Evolutionary conservation across 2,329 filamentous ascomycete genomes (phyloP).

Genomic region (Fusarium sp.): DNA sequence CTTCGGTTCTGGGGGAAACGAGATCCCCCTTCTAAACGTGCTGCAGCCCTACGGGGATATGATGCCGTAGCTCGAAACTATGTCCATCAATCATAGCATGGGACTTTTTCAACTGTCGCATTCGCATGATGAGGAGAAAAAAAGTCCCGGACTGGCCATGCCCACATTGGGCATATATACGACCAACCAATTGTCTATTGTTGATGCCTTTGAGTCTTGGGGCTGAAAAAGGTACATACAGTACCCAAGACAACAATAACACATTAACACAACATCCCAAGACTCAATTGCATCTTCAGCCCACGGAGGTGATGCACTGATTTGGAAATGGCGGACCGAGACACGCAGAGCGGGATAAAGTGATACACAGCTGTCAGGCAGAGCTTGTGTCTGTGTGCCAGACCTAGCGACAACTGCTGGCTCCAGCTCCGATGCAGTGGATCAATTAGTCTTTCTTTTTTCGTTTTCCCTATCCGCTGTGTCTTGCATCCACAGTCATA

Average conservation of each 20-base stretch:
- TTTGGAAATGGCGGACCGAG: constrained; percentile 37
- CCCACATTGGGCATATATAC: constrained; percentile 13
- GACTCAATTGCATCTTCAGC: constrained; percentile 31
- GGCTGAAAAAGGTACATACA: not conserved
- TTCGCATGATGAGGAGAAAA: not conserved
- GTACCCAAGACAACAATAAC: not conserved
- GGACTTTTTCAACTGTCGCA: not conserved
- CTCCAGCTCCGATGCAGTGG: constrained; percentile 36
- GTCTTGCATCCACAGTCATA: constrained; percentile 34
- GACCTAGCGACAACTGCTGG: not conserved
- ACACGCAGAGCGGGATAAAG: constrained; percentile 3
- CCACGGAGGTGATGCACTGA: constrained; percentile 31
- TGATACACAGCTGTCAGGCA: constrained; percentile 19
- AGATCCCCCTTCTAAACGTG: constrained; percentile 23
- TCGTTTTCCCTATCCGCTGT: constrained; percentile 21
- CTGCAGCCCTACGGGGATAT: constrained; percentile 43
- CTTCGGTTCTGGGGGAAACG: not conserved
- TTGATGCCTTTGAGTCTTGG: constrained; percentile 1
- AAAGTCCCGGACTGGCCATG: constrained; percentile 10
- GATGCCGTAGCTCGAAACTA: not conserved
- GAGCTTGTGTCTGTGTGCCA: constrained; percentile 23
- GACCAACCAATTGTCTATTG: constrained; percentile 3
- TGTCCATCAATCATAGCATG: constrained; percentile 2
- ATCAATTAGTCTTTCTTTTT: constrained; percentile 16
- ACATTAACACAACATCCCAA: not conserved